Conservation (phyloP, 2,329 filamentous ascomycete genomes). For the Geosmithia putterillii region DNA sequence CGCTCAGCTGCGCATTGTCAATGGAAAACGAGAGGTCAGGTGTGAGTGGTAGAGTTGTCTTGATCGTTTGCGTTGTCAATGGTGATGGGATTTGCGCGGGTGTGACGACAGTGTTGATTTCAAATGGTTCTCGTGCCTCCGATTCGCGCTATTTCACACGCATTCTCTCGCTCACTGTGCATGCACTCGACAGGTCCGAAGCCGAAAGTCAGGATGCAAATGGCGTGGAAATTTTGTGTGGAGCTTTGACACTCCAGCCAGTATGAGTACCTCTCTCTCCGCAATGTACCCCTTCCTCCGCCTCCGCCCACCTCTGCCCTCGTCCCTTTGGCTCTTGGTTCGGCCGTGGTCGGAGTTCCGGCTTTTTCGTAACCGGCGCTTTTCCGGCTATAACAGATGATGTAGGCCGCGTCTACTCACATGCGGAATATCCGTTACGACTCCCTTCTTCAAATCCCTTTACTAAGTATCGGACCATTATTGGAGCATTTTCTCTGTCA, state of each 20-base stretch:
- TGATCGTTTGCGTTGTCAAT: background rate
- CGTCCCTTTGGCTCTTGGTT: background rate
- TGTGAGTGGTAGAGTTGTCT: background rate
- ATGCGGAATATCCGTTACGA: too few relatives aligned
- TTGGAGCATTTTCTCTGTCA: too few relatives aligned
- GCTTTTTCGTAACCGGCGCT: background rate
- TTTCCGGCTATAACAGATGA: background rate
- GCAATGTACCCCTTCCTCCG: background rate
- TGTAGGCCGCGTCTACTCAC: background rate
- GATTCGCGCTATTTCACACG: too few relatives aligned
- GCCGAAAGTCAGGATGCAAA: constrained; percentile 9
- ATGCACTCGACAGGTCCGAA: background rate
- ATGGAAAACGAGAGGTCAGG: background rate
- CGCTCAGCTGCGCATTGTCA: constrained; percentile 2
- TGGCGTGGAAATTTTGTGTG: constrained; percentile 2
- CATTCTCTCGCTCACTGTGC: too few relatives aligned
- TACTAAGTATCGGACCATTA: too few relatives aligned
- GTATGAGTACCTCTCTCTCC: constrained; percentile 1
- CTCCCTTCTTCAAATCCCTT: too few relatives aligned
- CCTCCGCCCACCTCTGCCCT: too few relatives aligned
- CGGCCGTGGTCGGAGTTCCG: background rate
- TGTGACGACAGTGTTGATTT: too few relatives aligned
- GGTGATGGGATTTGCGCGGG: too few relatives aligned
- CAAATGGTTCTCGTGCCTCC: too few relatives aligned
- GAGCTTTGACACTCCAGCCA: background rate